These are phyloP conservation scores for Dictyostelium citrinum DNA, from an alignment of 78 protist species.

Conservation along the genomic window DNA sequence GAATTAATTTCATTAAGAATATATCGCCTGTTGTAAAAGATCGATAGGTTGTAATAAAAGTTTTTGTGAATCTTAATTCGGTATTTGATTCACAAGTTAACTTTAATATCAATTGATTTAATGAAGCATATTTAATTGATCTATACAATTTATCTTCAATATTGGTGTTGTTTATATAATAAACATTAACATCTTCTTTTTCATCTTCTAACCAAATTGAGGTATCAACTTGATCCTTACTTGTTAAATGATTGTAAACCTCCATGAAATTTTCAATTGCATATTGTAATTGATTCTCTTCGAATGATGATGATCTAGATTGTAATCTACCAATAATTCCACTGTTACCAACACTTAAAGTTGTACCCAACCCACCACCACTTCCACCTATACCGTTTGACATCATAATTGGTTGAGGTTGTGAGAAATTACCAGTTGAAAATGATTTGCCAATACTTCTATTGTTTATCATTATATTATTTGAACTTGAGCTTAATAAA, in stretches of 20 bases:
- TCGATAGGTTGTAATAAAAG: constrained; percentile 44
- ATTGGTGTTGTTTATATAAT: background rate
- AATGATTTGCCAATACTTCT: constrained; percentile 2
- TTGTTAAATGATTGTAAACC: background rate
- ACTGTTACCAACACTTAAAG: background rate
- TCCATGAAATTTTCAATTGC: background rate
- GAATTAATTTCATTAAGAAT: constrained; percentile 24
- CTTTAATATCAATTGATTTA: constrained; percentile 35
- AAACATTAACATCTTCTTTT: constrained; percentile 1
- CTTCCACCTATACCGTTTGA: background rate
- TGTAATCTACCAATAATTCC: background rate
- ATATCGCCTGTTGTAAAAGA: constrained; percentile 31
- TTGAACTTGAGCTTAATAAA: background rate
- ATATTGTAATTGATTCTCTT: background rate
- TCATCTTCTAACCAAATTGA: constrained; percentile 27
- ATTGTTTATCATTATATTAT: background rate
- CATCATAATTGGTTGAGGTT: background rate
- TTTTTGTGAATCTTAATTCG: constrained; percentile 38
- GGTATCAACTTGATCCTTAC: background rate
- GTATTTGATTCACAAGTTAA: constrained; percentile 38
- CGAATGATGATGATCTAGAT: background rate
- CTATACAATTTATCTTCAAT: background rate
- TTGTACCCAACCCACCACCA: background rate
- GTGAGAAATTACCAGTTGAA: constrained; percentile 5
- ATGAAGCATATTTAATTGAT: constrained; percentile 21